These are phyloP conservation scores for Cyberlindnera subsufficiens DNA, from an alignment of 805 yeast species.

Conservation along the genomic window DNA sequence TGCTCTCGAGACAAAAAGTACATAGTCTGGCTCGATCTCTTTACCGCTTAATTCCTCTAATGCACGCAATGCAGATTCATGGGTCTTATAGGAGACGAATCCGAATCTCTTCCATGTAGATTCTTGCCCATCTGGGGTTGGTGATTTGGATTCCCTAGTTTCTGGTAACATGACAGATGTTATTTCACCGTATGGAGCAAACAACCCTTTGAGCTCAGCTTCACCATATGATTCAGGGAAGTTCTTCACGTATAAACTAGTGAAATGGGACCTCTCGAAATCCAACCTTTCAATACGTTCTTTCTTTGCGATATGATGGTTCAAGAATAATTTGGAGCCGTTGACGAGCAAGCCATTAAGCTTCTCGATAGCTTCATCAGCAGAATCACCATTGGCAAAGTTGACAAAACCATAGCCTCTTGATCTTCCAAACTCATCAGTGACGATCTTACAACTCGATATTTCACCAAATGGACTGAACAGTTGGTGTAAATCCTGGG, in stretches of 20 bases:
- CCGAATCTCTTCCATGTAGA: conserved; percentile 30
- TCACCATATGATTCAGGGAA: conserved; percentile 34
- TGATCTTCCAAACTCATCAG: conserved; percentile 39
- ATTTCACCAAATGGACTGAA: conserved; percentile 36
- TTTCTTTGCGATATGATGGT: conserved; percentile 56
- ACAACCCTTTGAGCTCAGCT: conserved; percentile 34
- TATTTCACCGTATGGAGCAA: conserved; percentile 43
- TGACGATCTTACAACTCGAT: conserved; percentile 39
- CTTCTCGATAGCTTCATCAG: conserved; percentile 53
- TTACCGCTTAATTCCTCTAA: conserved; percentile 41
- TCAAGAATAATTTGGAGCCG: conserved; percentile 35
- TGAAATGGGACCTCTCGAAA: conserved; percentile 39
- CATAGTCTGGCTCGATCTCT: conserved; percentile 27
- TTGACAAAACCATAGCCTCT: conserved; percentile 64
- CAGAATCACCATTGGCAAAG: conserved; percentile 44
- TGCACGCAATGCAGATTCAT: conserved; percentile 41
- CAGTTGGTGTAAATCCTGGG: conserved; percentile 30
- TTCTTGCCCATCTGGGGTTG: neutral
- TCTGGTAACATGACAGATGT: conserved; percentile 50
- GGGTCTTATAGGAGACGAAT: conserved; percentile 42
- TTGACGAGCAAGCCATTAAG: conserved; percentile 41
- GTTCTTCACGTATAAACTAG: conserved; percentile 45
- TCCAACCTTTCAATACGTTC: conserved; percentile 46
- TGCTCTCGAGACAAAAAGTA: conserved; percentile 37
- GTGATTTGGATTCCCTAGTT: conserved; percentile 13